Conservation (phyloP, 345 rosid genomes). For the Chamaenerion angustifolium region DNA sequence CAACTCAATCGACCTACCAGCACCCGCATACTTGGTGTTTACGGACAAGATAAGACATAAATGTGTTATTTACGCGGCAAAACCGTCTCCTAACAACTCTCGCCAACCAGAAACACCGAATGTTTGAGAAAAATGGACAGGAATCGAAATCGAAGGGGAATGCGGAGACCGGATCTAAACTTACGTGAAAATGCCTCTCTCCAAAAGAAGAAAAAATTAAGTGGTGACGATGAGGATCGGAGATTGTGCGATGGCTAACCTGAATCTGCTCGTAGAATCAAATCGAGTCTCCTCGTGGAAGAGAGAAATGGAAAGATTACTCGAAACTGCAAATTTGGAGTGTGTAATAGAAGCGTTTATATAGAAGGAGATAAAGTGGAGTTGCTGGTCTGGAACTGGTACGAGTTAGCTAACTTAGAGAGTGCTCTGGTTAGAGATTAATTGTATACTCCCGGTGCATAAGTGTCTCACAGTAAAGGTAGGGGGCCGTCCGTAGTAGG, state of each 20-base stretch:
- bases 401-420: background rate
- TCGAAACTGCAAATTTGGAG: constrained; percentile 5
- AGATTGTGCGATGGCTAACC: background rate
- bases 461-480: too few species aligned
- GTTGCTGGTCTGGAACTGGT: background rate
- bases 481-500: too few species aligned
- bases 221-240: background rate
- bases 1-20: background rate
- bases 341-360: constrained; percentile 5
- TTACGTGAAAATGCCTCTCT: background rate
- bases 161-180: background rate
- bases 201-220: background rate
- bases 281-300: background rate
- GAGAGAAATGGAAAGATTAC: background rate
- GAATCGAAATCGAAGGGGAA: background rate
- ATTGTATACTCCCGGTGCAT: too few species aligned
- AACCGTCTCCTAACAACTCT: background rate
- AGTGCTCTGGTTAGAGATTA: background rate
- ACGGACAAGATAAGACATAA: background rate
- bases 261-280: background rate
- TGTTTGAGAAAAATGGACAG: background rate
- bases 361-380: constrained; percentile 8
- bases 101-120: constrained; percentile 3
- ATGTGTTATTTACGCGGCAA: background rate
- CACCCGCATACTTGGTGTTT: background rate